Evolutionary conservation across 2,329 filamentous ascomycete species (phyloP), one percentile per base, ranked within the genome.

Genomic region (Colletotrichum shisoi): DNA sequence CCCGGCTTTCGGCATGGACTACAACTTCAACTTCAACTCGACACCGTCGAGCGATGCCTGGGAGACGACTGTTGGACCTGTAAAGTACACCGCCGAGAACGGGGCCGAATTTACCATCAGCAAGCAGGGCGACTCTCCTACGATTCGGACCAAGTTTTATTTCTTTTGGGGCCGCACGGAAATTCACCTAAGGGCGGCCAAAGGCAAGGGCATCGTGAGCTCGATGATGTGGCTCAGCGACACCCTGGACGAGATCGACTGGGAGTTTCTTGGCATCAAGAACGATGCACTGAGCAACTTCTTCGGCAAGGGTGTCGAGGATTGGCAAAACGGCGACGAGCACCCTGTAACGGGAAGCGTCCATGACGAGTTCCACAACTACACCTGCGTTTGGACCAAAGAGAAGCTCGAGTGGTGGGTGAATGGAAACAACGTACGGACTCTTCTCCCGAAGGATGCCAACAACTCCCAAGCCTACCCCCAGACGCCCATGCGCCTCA

Each of bases 181-280:
- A 78, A 84, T 94, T 65, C 83, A 87, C 71, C 86, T 96, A 82
- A 92, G 92, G 80, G 91, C 91, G 4, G 89, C 93, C 0, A 80
- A 82, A 1, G 93, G 93, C 19, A 81, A 80, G 8, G 93, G 93
- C 58, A 89, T 97, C 70, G 87, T 97, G 72, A 93, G 89, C 73
- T 88, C 91, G 69, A 89, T 96, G 74, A 94, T 96, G 75, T 84
- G 94, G 77, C 84, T 95, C 71, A 94, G 91, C 57, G 90, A 95
- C 72, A 89, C 93, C 72, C 84, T 94, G 15, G 93, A 96, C 76
- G 92, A 96, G 79, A 89, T 96, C 46, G 93, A 97, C 75, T 94
- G 92, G 87, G 92, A 95, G 75, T 91, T 92, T 74, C 84, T 93
- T 66, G 92, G 92, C 52, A 84, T 84, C 63, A 89, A 92, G 74